Conservation (phyloP, 1,284 basidiomycete species). For the Sporisorium graminicola region DNA sequence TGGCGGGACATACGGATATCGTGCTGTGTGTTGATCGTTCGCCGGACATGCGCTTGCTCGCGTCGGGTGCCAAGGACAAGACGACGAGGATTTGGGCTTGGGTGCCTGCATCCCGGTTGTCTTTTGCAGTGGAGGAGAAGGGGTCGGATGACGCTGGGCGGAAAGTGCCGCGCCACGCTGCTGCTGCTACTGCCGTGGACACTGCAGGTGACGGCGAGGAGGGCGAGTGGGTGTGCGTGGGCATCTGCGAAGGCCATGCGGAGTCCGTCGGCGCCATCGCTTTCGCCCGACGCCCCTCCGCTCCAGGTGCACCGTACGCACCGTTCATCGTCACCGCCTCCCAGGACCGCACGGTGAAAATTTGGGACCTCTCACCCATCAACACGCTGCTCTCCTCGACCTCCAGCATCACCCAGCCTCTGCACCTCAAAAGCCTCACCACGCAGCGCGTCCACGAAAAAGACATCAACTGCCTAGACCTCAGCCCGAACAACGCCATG, state of each 20-base stretch:
- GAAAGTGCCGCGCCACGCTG: constrained; percentile 6
- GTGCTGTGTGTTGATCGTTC: constrained; percentile 86
- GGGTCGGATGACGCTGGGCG: constrained; percentile 15
- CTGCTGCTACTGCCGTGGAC: neutral
- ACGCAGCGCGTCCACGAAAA: constrained; percentile 96
- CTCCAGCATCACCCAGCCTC: constrained; percentile 3
- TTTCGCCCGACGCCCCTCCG: constrained; percentile 70
- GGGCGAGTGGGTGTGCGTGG: constrained; percentile 82
- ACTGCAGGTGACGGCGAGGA: constrained; percentile 55
- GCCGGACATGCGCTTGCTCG: constrained; percentile 79
- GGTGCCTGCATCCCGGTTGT: constrained; percentile 61
- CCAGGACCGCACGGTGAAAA: constrained; percentile 96
- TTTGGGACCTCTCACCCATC: constrained; percentile 81
- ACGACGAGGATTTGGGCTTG: constrained; percentile 84
- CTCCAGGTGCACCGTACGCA: constrained; percentile 23
- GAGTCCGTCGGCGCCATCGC: constrained; percentile 93
- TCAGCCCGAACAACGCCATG: constrained; percentile 88
- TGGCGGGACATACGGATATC: constrained; percentile 81
- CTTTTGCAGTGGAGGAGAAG: neutral
- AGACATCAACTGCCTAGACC: constrained; percentile 96
- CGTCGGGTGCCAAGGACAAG: constrained; percentile 91
- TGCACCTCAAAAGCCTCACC: constrained; percentile 80
- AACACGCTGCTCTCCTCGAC: constrained; percentile 20
- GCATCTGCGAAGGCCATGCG: constrained; percentile 90
- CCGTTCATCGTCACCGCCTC: constrained; percentile 83